Base-by-base conservation (phyloP, 805 yeast genomes). In the Huiozyma sinensis region DNA sequence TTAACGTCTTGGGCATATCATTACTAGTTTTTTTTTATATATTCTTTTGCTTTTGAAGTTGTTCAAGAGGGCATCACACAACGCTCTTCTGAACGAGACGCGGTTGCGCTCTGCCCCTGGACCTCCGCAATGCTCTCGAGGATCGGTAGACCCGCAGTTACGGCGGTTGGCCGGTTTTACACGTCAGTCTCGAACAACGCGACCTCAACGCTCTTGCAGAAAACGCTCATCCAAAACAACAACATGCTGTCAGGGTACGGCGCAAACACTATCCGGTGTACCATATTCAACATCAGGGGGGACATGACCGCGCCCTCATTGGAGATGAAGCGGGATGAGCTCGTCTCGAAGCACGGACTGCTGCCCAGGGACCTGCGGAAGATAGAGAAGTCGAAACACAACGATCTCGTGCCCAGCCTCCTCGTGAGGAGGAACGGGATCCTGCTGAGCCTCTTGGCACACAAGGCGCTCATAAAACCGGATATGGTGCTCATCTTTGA, bases 281-380 rank as follows among this genome's bases (percentile, higher is more conserved):
- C 97, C 1, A 76, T 85, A 0, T 79, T 92, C 50, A 88, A 89
- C 55, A 49, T 56, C 3, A 59, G 68, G 2, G 97, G 97, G 0
- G 72, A 77, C 36, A 79, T 85, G 27, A 70, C 73, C 1, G 79
- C 83, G 0, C 80, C 83, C 2, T 80, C 90, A 1, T 73, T 79
- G 38, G 83, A 79, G 54, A 79, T 82, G 60, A 85, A 86, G 48
- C 76, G 86, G 56, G 72, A 83, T 42, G 80, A 79, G 43, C 74
- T 90, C 47, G 70, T 90, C 7, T 70, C 78, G 31, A 77, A 79
- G 50, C 85, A 89, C 59, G 86, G 85, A 9, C 63, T 90, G 28
- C 76, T 83, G 46, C 96, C 97, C 0, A 70, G 98, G 60, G 98
- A 90, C 61, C 67, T 90, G 51, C 69, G 98, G 17, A 90, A 89